Evolutionary conservation across 2,329 filamentous ascomycete species (phyloP), one percentile per base, ranked within the genome.

Genomic region (Aspergillus carbonarius): DNA sequence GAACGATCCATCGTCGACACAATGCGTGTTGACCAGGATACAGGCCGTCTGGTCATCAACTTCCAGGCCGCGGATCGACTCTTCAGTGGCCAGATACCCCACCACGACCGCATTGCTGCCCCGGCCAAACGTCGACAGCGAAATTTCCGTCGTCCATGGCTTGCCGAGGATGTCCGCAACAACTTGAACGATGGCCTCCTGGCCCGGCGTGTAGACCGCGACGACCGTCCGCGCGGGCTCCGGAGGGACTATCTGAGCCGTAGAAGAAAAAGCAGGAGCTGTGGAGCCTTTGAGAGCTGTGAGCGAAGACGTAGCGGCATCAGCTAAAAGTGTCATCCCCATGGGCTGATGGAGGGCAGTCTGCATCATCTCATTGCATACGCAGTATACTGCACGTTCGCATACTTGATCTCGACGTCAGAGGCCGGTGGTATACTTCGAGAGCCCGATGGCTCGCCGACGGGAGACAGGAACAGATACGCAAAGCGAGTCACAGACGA

Each of bases 141-240:
- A 82, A 78, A 79, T 74, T 54, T 84, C 84, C 44, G 88, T 78
- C 59, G 82, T 83, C 76, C 84, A 88, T 18, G 88, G 84, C 71
- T 92, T 91, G 13, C 91, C 91, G 42, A 95, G 77, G 7, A 93
- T 88, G 68, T 93, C 89, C 25, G 91, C 90, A 66, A 93, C 89
- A 34, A 90, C 79, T 20, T 85, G 84, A 27, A 93, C 86, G 62
- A 95, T 90, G 40, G 83, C 82, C 60, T 93, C 88, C 72, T 93
- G 89, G 17, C 85, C 88, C 20, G 80, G 80, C 10, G 88, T 86
- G 72, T 88, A 91, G 17, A 93, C 75, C 60, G 95, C 85, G 34
- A 86, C 83, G 27, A 85, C 84, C 50, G 73, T 71, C 39, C 66
- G 61, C 9, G 68, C 50, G 6, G 60, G 62, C 35, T 65, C 62